Base-by-base conservation (phyloP, 441 rosid species). In the Populus trichocarpa region DNA sequence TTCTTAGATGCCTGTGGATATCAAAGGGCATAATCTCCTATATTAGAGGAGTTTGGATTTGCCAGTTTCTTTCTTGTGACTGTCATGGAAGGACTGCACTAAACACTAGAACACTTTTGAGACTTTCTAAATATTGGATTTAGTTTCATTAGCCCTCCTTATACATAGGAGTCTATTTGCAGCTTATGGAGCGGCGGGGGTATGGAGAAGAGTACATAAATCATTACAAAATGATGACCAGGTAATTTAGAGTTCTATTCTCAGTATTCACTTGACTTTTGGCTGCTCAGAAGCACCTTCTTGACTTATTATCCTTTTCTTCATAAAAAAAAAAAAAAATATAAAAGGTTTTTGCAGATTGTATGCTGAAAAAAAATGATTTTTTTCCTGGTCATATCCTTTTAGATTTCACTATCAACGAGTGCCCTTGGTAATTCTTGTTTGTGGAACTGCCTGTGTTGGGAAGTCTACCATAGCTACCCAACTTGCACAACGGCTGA, bases 391-490 rank as follows among this genome's bases (percentile, higher is more conserved):
- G 22, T n/a, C 2, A 33, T 74, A 26, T 67, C 36, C 72, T 78
- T 78, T 75, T 85, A 96, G 99, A 83, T 96, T 96, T 88, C 98
- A 96, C 86, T 97, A 96, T 86, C 98, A 91, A 83, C 92, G 98
- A 76, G 98, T 94, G 83, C 99, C 98, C 33, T 85, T 96, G 78
- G 97, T 96, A 26, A 96, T 96, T 79, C 99, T 96, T 88, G 99
- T 96, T 75, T 94, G 98, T 59, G 99, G 99, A 88, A 94, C 99
- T 73, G 98, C 98, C 42, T 94, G 99, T 78, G 98, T 92, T 26
- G 99, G 99, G 36, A 96, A 96, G 87, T 96, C 99, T 32, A 96
- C 99, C 25, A 90, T 94, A 79, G 98, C 99, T 6, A 94, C 99
- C 77, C 99, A 96, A 82, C 95, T 96, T 46, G 99, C 99, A 72